phyloP scores from a whole-genome alignment of 208 protist genomes.

The Trypanosoma cruzi region DNA sequence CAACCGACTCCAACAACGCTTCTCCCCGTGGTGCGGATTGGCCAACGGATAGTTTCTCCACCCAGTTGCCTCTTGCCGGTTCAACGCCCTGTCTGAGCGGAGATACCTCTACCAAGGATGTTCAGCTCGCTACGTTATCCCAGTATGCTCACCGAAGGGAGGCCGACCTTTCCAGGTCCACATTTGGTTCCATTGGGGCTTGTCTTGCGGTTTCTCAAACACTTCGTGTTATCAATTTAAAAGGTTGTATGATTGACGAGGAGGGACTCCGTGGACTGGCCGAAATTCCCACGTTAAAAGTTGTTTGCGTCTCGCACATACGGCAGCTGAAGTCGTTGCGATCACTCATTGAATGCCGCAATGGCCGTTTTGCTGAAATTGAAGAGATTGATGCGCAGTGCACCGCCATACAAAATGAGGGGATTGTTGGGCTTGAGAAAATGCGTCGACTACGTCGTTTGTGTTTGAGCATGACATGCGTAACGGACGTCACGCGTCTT shows the following conservation, averaged over 20 bases:
- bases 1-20: too few relatives aligned
- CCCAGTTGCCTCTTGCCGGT: too few relatives aligned
- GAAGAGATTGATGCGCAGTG: constrained; percentile 74
- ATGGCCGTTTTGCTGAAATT: constrained; percentile 32
- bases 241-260: constrained; percentile 10
- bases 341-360: constrained; percentile 4
- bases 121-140: constrained; percentile 32
- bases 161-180: constrained; percentile 62
- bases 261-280: constrained; percentile 18
- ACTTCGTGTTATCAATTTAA: constrained; percentile 22
- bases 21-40: too few relatives aligned
- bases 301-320: constrained; percentile 28
- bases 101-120: not conserved
- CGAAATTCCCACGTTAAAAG: constrained; percentile 13
- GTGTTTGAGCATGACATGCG: constrained; percentile 55
- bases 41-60: too few relatives aligned
- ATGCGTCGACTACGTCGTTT: constrained; percentile 36
- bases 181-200: constrained; percentile 42
- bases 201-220: constrained; percentile 39
- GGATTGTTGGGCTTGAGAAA: constrained; percentile 12
- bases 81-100: too few relatives aligned
- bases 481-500: constrained; percentile 55
- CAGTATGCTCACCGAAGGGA: constrained; percentile 43
- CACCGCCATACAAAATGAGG: constrained; percentile 17
- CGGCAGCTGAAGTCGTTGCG: constrained; percentile 13